A percentile compares a stretch with the other conserved stretches of the same genome.
These are phyloP conservation scores for Gossypium sturtianum DNA, from an alignment of 345 rosid species.

Conservation along the genomic window DNA sequence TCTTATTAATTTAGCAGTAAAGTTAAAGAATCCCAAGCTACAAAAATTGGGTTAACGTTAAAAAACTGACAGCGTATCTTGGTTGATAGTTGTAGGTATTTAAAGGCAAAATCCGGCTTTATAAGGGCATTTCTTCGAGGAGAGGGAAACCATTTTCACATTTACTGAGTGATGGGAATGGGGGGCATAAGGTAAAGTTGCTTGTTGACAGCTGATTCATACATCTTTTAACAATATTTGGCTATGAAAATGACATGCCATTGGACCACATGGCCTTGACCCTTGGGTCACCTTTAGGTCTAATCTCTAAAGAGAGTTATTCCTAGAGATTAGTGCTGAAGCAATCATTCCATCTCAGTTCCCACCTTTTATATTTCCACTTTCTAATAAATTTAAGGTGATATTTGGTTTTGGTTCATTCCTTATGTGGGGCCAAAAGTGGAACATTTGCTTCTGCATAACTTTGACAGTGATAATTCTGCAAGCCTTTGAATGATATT, in stretches of 20 bases:
- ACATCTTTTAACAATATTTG: neutral
- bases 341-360: neutral
- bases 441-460: neutral
- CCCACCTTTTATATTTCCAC: neutral
- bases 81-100: neutral
- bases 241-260: neutral
- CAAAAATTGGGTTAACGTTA: neutral
- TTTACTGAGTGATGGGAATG: neutral
- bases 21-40: constrained; percentile 6
- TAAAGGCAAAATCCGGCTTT: neutral
- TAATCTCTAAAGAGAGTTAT: constrained; percentile 1
- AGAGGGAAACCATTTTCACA: neutral
- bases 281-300: neutral
- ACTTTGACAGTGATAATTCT: constrained; percentile 3
- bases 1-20: neutral
- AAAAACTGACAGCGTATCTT: neutral
- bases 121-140: constrained; percentile 4
- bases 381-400: neutral
- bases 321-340: neutral
- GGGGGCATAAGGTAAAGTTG: constrained; percentile 4
- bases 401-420: neutral
- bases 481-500: neutral
- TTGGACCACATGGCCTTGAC: neutral
- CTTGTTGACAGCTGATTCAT: neutral
- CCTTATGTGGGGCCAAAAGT: constrained; percentile 1